These are phyloP conservation scores for Saccharomycopsis capsularis DNA, from an alignment of 805 yeast species.

Conservation along the genomic window DNA sequence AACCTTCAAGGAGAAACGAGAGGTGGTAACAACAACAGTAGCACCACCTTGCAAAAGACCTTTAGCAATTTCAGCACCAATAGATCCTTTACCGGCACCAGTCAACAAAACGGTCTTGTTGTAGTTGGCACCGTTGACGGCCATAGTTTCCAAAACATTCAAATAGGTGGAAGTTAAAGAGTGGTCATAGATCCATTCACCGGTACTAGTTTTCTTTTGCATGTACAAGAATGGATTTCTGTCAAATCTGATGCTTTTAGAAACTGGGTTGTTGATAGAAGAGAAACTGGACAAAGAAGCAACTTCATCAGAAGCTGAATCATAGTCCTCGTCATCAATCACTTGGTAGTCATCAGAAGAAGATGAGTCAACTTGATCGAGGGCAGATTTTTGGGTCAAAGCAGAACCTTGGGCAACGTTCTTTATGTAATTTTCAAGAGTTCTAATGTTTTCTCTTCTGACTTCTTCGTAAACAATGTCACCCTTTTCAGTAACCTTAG, in stretches of 20 bases:
- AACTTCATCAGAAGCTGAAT: constrained; percentile 65
- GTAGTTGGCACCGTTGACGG: constrained; percentile 88
- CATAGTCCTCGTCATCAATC: constrained; percentile 43
- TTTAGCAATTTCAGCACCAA: constrained; percentile 94
- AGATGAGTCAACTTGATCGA: constrained; percentile 45
- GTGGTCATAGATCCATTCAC: constrained; percentile 81
- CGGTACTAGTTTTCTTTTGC: constrained; percentile 65
- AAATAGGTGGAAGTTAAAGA: constrained; percentile 69
- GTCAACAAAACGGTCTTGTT: constrained; percentile 87
- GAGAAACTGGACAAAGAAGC: constrained; percentile 75
- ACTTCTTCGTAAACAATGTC: constrained; percentile 77
- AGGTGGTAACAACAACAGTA: constrained; percentile 91
- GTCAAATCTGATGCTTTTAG: constrained; percentile 66
- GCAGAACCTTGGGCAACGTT: constrained; percentile 96
- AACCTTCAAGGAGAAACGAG: constrained; percentile 87
- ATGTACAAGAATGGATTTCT: constrained; percentile 93
- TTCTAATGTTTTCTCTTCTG: constrained; percentile 85
- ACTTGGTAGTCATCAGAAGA: constrained; percentile 31
- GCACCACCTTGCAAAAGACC: constrained; percentile 98
- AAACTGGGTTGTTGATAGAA: constrained; percentile 64
- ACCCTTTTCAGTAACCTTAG: constrained; percentile 83
- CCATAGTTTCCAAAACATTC: constrained; percentile 89
- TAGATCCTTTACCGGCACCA: constrained; percentile 99
- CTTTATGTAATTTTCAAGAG: constrained; percentile 88
- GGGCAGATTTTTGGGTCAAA: constrained; percentile 65